Conservation (phyloP, 768 basidiomycete genomes). For the Dioszegia hungarica region DNA sequence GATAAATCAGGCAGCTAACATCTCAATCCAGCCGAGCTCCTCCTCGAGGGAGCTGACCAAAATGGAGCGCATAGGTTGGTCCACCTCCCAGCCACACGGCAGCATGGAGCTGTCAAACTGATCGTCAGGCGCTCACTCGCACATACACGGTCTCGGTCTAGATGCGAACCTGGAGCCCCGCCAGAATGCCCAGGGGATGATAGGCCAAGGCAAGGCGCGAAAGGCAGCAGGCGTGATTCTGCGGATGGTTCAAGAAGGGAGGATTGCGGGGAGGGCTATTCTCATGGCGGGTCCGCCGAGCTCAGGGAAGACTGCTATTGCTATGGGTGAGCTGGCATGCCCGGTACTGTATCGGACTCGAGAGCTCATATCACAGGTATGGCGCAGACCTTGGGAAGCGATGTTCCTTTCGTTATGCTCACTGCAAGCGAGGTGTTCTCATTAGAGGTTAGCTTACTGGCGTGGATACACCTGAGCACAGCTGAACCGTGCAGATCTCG, state of each 20-base stretch:
- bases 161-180: slow-evolving; percentile 85
- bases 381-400: slow-evolving; percentile 88
- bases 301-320: slow-evolving; percentile 97
- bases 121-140: slow-evolving; percentile 55
- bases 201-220: slow-evolving; percentile 90
- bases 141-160: slow-evolving; percentile 90
- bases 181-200: slow-evolving; percentile 82
- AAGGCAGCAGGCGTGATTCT: slow-evolving; percentile 97
- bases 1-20: slow-evolving; percentile 42
- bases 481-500: slow-evolving; percentile 61
- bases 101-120: not conserved
- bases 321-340: slow-evolving; percentile 64
- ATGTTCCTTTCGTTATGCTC: slow-evolving; percentile 97
- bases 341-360: not conserved
- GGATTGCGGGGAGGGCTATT: slow-evolving; percentile 92
- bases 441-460: slow-evolving; percentile 53
- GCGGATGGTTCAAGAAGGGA: slow-evolving; percentile 95
- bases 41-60: slow-evolving; percentile 47
- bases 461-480: not conserved
- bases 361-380: slow-evolving; percentile 59
- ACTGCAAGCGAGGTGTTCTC: slow-evolving; percentile 98
- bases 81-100: not conserved
- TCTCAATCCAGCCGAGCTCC: slow-evolving; percentile 36
- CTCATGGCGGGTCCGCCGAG: slow-evolving; percentile 96
- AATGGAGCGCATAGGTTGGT: slow-evolving; percentile 50